phyloP scores from a whole-genome alignment of 2,329 filamentous ascomycete species.

The Cladobotryum mycophilum region DNA sequence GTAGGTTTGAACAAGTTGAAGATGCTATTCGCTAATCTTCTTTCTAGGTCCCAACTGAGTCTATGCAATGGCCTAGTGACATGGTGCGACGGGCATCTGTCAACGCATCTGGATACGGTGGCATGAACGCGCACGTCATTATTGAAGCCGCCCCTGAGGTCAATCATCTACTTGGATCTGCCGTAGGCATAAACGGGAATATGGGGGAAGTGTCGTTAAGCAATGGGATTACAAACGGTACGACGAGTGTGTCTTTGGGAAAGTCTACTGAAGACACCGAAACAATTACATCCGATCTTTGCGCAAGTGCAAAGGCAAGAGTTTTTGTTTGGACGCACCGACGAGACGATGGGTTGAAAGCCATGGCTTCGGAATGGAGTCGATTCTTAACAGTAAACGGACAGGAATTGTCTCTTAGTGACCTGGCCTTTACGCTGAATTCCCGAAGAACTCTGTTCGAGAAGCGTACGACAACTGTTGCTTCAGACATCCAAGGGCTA shows the following conservation, averaged over 20 bases:
- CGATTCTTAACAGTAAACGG: constrained; percentile 2
- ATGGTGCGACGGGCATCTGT: constrained; percentile 14
- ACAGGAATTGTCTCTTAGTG: constrained; percentile 4
- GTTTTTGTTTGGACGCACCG: constrained; percentile 9
- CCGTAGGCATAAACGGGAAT: not conserved
- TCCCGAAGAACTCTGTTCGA: constrained; percentile 4
- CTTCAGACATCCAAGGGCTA: constrained; percentile 4
- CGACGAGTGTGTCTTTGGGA: no score
- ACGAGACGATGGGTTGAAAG: constrained; percentile 5
- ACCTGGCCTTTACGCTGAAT: constrained; percentile 6
- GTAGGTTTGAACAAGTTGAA: not conserved
- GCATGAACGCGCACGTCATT: constrained; percentile 18
- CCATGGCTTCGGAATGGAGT: constrained; percentile 6
- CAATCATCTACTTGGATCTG: not conserved
- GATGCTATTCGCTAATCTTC: not conserved
- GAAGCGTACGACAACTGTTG: constrained; percentile 5
- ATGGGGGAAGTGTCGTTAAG: no score
- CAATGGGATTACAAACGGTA: no score
- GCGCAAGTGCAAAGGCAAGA: not conserved
- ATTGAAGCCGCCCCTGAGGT: constrained; percentile 12
- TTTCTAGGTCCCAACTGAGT: constrained; percentile 13
- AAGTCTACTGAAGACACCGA: no score
- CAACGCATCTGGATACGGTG: constrained; percentile 20
- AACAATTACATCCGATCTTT: not conserved
- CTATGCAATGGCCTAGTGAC: constrained; percentile 11